A percentile compares a stretch with the other conserved stretches of the same genome.
phyloP scores from a whole-genome alignment of 2,329 filamentous ascomycete genomes.

The Colletotrichum lupini region DNA sequence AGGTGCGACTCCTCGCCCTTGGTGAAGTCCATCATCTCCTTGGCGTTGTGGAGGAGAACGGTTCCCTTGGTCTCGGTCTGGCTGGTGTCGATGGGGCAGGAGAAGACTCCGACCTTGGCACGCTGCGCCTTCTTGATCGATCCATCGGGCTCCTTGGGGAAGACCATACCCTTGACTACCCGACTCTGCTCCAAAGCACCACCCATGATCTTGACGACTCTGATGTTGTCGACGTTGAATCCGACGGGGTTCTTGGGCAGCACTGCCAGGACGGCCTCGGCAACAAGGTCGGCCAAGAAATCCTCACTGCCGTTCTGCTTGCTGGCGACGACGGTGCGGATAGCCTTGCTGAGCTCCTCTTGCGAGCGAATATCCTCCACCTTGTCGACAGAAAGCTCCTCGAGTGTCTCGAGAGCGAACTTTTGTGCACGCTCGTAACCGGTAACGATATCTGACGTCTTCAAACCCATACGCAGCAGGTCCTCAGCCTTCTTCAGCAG shows the following conservation, averaged over 20 bases:
- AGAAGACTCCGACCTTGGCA: slow-evolving; percentile 97
- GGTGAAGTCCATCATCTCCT: slow-evolving; percentile 99
- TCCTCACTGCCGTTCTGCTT: slow-evolving; percentile 97
- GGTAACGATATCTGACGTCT: slow-evolving; percentile 96
- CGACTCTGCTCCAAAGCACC: slow-evolving; percentile 93
- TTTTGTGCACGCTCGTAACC: slow-evolving; percentile 96
- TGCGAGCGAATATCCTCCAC: slow-evolving; percentile 85
- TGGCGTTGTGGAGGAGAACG: slow-evolving; percentile 93
- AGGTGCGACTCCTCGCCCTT: slow-evolving; percentile 96
- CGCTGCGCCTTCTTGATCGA: slow-evolving; percentile 88
- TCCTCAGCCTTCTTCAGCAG: slow-evolving; percentile 97
- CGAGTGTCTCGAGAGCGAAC: slow-evolving; percentile 85
- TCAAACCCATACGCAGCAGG: slow-evolving; percentile 93
- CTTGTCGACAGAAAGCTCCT: slow-evolving; percentile 91
- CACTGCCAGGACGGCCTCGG: slow-evolving; percentile 86
- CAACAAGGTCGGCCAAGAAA: slow-evolving; percentile 85
- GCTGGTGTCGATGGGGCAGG: slow-evolving; percentile 92
- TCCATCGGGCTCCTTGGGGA: slow-evolving; percentile 94
- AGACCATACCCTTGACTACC: slow-evolving; percentile 98
- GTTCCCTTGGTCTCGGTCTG: slow-evolving; percentile 99
- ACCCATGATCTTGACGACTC: slow-evolving; percentile 99
- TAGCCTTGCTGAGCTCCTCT: slow-evolving; percentile 90
- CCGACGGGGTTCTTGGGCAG: slow-evolving; percentile 94
- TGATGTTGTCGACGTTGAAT: slow-evolving; percentile 99
- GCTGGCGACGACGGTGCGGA: slow-evolving; percentile 93